Evolutionary conservation across 1,284 basidiomycete genomes (phyloP).

Genomic region (Cerioporus squamosus): DNA sequence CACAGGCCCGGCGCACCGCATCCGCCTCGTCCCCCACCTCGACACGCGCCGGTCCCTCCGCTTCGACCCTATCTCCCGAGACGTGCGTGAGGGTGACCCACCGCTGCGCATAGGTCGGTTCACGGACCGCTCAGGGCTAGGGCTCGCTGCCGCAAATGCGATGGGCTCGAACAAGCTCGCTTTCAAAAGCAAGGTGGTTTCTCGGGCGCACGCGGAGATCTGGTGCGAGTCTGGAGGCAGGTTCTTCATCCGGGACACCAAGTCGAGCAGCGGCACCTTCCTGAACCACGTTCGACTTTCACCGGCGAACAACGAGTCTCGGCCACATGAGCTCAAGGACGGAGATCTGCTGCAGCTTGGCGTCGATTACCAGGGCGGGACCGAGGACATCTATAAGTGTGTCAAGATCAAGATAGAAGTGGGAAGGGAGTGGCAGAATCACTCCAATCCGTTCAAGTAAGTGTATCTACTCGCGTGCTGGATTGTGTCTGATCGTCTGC

Average conservation of each 20-base stretch:
- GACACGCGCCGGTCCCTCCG: constrained; percentile 88
- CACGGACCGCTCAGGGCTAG: constrained; percentile 81
- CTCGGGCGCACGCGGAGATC: constrained; percentile 92
- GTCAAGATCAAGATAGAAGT: constrained; percentile 97
- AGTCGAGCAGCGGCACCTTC: constrained; percentile 92
- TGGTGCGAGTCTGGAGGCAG: constrained; percentile 73
- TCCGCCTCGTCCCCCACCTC: constrained; percentile 93
- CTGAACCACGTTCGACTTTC: constrained; percentile 93
- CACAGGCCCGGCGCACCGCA: constrained; percentile 48
- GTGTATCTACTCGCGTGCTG: constrained; percentile 39
- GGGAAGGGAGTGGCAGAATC: constrained; percentile 88
- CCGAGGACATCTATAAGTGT: constrained; percentile 97
- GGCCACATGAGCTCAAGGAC: constrained; percentile 85
- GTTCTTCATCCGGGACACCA: constrained; percentile 93
- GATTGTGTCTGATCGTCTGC: constrained; percentile 4
- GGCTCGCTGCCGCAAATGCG: constrained; percentile 70
- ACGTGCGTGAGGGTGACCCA: constrained; percentile 70
- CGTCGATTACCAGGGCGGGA: constrained; percentile 97
- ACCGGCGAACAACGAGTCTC: constrained; percentile 81
- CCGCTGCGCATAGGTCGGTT: constrained; percentile 90
- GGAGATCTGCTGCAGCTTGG: constrained; percentile 96
- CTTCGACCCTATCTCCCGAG: constrained; percentile 92
- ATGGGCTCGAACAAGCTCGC: constrained; percentile 84
- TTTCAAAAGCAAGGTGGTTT: constrained; percentile 97
- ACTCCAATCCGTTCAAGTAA: constrained; percentile 94